These are phyloP conservation scores for Parmales sp. DNA, from an alignment of 108 stramenopile species.

Conservation along the genomic window DNA sequence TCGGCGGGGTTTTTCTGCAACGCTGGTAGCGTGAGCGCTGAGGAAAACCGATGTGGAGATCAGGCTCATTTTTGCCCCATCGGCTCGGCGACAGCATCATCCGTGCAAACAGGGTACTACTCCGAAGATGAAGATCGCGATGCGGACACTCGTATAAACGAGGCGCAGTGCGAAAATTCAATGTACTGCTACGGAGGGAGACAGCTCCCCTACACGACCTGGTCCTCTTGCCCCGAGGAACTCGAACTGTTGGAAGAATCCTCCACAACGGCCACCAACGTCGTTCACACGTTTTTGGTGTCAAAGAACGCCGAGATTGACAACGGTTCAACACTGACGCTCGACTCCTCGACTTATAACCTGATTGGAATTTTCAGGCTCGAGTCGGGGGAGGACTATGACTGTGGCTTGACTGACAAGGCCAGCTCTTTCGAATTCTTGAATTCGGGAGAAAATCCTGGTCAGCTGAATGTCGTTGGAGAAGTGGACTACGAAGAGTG, in stretches of 20 bases:
- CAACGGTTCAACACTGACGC: no score
- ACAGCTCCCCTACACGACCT: background rate
- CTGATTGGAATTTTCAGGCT: background rate
- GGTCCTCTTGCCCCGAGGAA: background rate
- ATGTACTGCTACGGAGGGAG: background rate
- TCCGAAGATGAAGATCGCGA: background rate
- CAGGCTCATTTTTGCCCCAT: background rate
- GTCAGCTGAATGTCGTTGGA: background rate
- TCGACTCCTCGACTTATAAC: no score
- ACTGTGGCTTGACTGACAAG: background rate
- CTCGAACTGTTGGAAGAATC: background rate
- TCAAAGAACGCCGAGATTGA: background rate
- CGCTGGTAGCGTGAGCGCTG: no score
- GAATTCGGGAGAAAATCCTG: background rate
- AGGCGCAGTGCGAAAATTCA: background rate
- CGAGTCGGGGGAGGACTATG: background rate
- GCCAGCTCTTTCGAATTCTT: background rate
- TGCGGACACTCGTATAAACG: background rate
- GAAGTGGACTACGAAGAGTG: background rate
- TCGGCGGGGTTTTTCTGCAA: no score
- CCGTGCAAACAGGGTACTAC: background rate
- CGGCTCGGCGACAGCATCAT: background rate
- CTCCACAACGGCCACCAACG: background rate
- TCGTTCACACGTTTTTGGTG: background rate
- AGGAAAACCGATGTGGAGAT: no score